These are phyloP conservation scores for Tripterygium wilfordii DNA, from an alignment of 177 flowering plant genomes.

Conservation along the genomic window DNA sequence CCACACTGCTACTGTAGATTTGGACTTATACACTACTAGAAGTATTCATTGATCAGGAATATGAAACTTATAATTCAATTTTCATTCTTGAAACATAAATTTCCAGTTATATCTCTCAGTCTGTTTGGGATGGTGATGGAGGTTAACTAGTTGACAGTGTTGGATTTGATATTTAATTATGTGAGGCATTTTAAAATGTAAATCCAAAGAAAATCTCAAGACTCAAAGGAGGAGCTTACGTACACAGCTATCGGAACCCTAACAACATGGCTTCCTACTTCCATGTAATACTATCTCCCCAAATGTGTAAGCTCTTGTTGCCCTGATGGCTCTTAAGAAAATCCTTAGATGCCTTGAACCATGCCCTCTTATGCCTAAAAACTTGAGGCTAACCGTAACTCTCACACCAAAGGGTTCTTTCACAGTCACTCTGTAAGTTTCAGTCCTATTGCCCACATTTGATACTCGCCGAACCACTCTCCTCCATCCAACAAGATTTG, in stretches of 20 bases:
- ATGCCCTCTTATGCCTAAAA: constrained; percentile 22
- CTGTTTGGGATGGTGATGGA: too few relatives aligned
- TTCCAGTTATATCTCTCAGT: too few relatives aligned
- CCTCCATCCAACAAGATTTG: constrained; percentile 47
- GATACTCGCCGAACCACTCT: constrained; percentile 36
- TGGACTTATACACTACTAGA: too few relatives aligned
- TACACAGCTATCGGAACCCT: constrained; percentile 47
- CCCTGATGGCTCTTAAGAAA: constrained; percentile 26
- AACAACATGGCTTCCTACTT: constrained; percentile 28
- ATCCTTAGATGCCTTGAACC: constrained; percentile 26
- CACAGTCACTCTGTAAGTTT: constrained; percentile 31
- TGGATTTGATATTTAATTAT: too few relatives aligned
- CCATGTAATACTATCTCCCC: constrained; percentile 49
- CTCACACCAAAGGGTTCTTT: constrained; percentile 41
- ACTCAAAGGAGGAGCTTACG: constrained; percentile 28
- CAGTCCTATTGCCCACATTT: constrained; percentile 30
- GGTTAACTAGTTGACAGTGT: too few relatives aligned
- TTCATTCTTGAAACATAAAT: too few relatives aligned
- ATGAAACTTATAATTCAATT: too few relatives aligned
- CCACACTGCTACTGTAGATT: too few relatives aligned
- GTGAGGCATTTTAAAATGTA: too few relatives aligned
- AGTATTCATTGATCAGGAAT: too few relatives aligned
- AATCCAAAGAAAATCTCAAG: too few relatives aligned
- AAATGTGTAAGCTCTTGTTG: constrained; percentile 37
- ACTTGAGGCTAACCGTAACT: constrained; percentile 26